Conservation (phyloP, 1,284 basidiomycete species). For the Cryptococcus depauperatus region DNA sequence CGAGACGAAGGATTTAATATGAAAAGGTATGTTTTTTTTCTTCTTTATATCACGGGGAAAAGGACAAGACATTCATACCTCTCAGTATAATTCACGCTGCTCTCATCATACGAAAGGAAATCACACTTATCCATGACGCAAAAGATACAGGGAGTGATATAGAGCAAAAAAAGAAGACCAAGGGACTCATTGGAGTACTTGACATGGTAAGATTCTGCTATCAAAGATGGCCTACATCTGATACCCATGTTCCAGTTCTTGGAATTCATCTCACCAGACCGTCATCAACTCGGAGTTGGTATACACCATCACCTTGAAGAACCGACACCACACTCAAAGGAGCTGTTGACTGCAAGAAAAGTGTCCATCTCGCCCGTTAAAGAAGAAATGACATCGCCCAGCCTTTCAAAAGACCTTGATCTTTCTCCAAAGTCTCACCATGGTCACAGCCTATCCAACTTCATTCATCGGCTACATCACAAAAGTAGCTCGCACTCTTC, state of each 20-base stretch:
- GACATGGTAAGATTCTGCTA: slow-evolving; percentile 3
- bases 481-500: too few relatives aligned
- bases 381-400: too few relatives aligned
- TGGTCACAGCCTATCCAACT: too few relatives aligned
- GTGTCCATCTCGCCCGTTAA: too few relatives aligned
- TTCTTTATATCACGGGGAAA: background rate
- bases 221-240: background rate
- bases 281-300: background rate
- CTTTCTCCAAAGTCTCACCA: too few relatives aligned
- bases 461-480: too few relatives aligned
- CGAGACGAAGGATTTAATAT: slow-evolving; percentile 6
- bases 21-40: slow-evolving; percentile 1
- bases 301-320: too few relatives aligned
- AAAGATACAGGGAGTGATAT: background rate
- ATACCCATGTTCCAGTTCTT: background rate
- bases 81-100: slow-evolving; percentile 1
- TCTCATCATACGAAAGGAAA: slow-evolving; percentile 2
- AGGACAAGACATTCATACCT: background rate
- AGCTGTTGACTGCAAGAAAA: too few relatives aligned
- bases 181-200: slow-evolving; percentile 4
- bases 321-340: too few relatives aligned
- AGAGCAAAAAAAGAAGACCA: background rate
- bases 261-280: slow-evolving; percentile 3
- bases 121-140: background rate
- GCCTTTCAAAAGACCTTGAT: too few relatives aligned